Evolutionary conservation across 345 rosid species (phyloP), one percentile per base, ranked within the genome.

Genomic region (Eucalyptus victrix): DNA sequence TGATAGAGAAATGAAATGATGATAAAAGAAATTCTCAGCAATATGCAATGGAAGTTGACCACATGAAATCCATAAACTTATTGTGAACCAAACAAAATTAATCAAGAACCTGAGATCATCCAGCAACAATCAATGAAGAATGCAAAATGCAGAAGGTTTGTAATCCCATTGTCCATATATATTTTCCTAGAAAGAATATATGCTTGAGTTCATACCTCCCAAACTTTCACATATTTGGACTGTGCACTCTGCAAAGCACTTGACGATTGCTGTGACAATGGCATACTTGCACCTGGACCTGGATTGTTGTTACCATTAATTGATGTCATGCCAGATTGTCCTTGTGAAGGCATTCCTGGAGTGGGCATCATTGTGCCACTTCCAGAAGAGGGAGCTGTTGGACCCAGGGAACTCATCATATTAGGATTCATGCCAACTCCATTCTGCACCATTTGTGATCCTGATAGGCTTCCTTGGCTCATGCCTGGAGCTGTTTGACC

Each of bases 201-300:
- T 6, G 14, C 83, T 72, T 37, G 30, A 40, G 83, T 53, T 90
- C 94, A 92, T 94, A 96, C 99, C 98, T 98, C 99, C 99, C 99
- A 98, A 89, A 98, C 96, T 94, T 94, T 98, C 21, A 97, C 93
- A 91, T 98, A 97, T 95, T 97, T 97, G 89, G 97, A 93, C 89
- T 96, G 97, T 51, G 96, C 90, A 89, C 95, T 58, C 91, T 95
- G 99, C 94, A 95, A 44, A 89, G 96, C 92, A 88, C 94, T 94
- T 54, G 98, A 90, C 30, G 97, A 91, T 90, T 93, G 97, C 90
- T 97, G 99, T 53, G 98, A 91, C 93, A 97, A 88, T 37, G 95
- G 92, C 94, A 95, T 93, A 92, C 91, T 96, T 87, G 94, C 92
- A 72, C 95, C 96, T 90, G 97, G 92, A 92, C 95, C 96, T 90